Evolutionary conservation across 345 rosid species (phyloP), one percentile per base, ranked within the genome.

Genomic region (Lepidium aucheri): DNA sequence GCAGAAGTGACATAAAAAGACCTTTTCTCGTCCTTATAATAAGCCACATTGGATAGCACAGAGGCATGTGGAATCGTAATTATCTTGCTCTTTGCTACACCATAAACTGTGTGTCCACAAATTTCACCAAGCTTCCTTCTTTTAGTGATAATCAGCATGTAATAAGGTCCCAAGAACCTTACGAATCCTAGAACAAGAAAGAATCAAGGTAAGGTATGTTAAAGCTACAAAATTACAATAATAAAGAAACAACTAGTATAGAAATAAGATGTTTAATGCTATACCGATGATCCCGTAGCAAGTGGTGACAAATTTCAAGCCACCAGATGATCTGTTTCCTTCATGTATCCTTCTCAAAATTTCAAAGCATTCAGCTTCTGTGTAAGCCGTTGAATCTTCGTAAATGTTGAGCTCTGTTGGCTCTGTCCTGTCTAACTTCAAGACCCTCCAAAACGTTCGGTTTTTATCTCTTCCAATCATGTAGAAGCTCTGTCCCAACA

Each of bases 1-100:
- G 86, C 83, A 84, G 79, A 84, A 85, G 82, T 73, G 76, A 88
- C 92, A 81, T 85, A 94, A 84, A 84, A 94, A 84, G 86, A 94
- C 99, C 97, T 94, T 84, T 90, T 94, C 83, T 94, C 99, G 67
- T 86, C 80, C 84, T 83, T 88, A 90, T 96, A 84, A 80, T 78
- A 74, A 90, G 85, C 84, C 91, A 85, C 78, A 85, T 79, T 84
- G 77, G 88, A 79, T 60, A 68, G 93, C 78, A 83, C 83, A 70
- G 89, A 63, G 44, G 90, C 76, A 77, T 85, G 72, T 32, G 90
- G 91, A 63, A 94, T 77, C 14, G 82, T 74, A 71, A 94, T 85
- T 72, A 90, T 84, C 81, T 74, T 72, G 80, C 89, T 86, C 80
- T 81, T 85, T 47, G 80, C 74, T 24, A 90, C 80, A 43, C 91